A percentile compares a stretch with the other conserved stretches of the same genome.
Evolutionary conservation across 2,329 filamentous ascomycete genomes (phyloP).

Genomic region (Neonectria magnoliae): DNA sequence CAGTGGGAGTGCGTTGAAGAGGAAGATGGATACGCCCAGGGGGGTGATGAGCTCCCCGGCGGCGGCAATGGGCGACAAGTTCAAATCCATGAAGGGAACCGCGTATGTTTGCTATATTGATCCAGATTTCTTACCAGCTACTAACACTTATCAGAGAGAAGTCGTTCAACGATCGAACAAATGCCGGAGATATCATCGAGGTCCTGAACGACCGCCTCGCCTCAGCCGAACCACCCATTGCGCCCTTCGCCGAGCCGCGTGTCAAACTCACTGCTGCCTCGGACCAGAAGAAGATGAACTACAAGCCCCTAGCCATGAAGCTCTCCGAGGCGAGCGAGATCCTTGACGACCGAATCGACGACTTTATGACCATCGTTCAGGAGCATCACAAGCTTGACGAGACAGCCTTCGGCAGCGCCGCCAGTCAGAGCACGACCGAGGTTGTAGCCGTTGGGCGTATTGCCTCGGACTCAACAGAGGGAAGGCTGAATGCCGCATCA

Average conservation of each 20-base stretch:
- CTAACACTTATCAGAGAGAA: conserved; percentile 37
- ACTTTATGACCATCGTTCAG: conserved; percentile 80
- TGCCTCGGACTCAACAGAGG: conserved; percentile 86
- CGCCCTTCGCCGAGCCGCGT: conserved; percentile 77
- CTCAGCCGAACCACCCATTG: conserved; percentile 73
- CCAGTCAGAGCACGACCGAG: conserved; percentile 83
- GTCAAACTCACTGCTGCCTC: conserved; percentile 87
- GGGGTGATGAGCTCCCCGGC: conserved; percentile 48
- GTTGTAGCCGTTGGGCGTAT: conserved; percentile 92
- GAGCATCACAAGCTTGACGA: conserved; percentile 81
- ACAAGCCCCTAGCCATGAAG: conserved; percentile 95
- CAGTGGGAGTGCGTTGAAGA: conserved; percentile 46
- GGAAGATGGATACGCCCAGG: conserved; percentile 45
- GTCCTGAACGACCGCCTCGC: conserved; percentile 81
- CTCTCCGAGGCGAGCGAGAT: conserved; percentile 91
- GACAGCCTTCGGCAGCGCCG: conserved; percentile 85
- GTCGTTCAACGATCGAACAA: conserved; percentile 77
- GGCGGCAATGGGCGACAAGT: conserved; percentile 46
- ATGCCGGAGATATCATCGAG: conserved; percentile 84
- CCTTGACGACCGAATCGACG: conserved; percentile 93
- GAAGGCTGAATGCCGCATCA: conserved; percentile 85
- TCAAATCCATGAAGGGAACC: conserved; percentile 44
- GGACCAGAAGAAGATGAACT: conserved; percentile 89
- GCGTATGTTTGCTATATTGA: conserved; percentile 36
- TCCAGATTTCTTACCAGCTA: too few species aligned